Percentiles rank a stretch among this genome's conserved stretches.
These are phyloP conservation scores for Bertia moriformis DNA, from an alignment of 2,329 filamentous ascomycete species.

Conservation along the genomic window DNA sequence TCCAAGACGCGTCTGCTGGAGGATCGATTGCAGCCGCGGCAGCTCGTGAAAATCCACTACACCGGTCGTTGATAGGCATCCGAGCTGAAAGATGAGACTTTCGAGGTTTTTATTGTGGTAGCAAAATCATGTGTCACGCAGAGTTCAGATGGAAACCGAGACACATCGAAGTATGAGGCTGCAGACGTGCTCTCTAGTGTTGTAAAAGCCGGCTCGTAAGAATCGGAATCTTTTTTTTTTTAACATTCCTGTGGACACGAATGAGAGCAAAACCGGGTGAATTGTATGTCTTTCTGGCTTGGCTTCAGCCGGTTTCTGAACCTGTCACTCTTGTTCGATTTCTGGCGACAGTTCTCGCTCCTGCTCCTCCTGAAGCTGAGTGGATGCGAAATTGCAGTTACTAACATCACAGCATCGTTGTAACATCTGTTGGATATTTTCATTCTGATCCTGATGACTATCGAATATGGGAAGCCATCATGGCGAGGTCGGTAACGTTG, in stretches of 20 bases:
- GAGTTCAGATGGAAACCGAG: not conserved
- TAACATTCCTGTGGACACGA: conserved; percentile 13
- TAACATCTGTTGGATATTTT: conserved; percentile 9
- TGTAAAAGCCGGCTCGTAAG: conserved; percentile 13
- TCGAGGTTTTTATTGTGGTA: not conserved
- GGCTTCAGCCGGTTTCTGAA: not conserved
- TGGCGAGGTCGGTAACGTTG: not conserved
- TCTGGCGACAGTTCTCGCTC: not conserved
- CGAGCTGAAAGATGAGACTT: conserved; percentile 2
- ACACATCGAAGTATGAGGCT: not conserved
- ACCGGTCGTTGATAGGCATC: conserved; percentile 23
- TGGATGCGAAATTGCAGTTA: conserved; percentile 12
- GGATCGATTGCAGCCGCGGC: not conserved
- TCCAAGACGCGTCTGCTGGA: not conserved
- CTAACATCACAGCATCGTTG: conserved; percentile 20
- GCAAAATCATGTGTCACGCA: conserved; percentile 35
- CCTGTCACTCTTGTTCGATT: not conserved
- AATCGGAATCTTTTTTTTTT: conserved; percentile 9
- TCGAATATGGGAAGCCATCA: not conserved
- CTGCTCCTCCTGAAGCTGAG: conserved; percentile 5
- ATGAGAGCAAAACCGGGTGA: conserved; percentile 16
- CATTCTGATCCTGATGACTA: not conserved
- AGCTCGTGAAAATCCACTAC: not conserved
- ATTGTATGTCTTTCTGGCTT: conserved; percentile 17
- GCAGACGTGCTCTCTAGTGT: not conserved